Evolutionary conservation across 2,329 filamentous ascomycete species (phyloP), one percentile per base, ranked within the genome.

Genomic region (Rugonectria rugulosa): DNA sequence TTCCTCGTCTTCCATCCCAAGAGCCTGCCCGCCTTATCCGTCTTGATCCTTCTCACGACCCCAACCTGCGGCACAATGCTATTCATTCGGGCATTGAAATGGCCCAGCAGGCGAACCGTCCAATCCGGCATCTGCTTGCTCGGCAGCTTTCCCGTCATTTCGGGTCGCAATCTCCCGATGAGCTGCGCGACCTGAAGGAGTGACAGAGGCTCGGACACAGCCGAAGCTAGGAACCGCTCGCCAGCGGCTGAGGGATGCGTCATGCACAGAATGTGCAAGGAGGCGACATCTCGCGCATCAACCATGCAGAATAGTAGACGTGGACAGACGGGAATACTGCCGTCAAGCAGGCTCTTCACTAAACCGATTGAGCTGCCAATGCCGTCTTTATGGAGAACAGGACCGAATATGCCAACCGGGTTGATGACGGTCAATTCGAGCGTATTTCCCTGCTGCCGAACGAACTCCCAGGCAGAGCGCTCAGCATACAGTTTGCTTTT

Each of bases 401-500:
- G 48, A 12, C 48, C 48, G 15, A 14, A 51, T 11, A 14, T 26
- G 20, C 15, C 20, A 23, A 32, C 29, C 12, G 23, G 32, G 20
- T 26, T 51, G 11, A 40, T 21, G 6, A 40, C 37, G 11, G 11
- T 40, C 20, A 40, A n/a, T 21, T 40, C 37, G 12, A 40, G 37
- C 11, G 20, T 40, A 21, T 8, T n/a, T 19, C 20, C 37, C 3
- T 11, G 38, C 15, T 51, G 38, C 6, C 36, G 24, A 8, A 51
- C 38, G 37, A 26, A 44, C 3, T 44, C 48, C 48, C 47, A 51
- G 10, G 47, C 47, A 23, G 38, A 27, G 31, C 47, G 47, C 32
- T 51, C 47, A 17, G 47, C 47, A 24, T 34, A 43, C n/a, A 51
- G 38, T 9, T 51, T 51, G 48, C 48, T 51, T 23, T 51, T 51